Evolutionary conservation across 352 stramenopile species (phyloP).

Genomic region (Globisporangium lucens): DNA sequence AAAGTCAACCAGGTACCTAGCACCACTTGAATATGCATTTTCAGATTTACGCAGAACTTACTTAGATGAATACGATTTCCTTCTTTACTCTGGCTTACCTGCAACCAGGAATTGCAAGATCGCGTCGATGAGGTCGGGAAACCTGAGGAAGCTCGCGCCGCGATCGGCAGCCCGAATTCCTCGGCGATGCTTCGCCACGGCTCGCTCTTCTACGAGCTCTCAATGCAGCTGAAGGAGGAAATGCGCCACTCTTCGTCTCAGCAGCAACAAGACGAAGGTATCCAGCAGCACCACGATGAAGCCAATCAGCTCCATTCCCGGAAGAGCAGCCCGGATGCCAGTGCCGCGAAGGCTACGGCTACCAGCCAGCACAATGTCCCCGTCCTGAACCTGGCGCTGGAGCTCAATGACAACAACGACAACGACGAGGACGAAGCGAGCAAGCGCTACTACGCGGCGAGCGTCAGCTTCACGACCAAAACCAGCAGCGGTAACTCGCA

Average conservation of each 20-base stretch:
- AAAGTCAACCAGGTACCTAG: conserved; percentile 24
- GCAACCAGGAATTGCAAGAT: conserved; percentile 29
- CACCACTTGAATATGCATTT: neutral
- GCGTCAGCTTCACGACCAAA: conserved; percentile 4
- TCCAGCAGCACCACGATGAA: conserved; percentile 1
- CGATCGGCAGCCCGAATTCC: conserved; percentile 8
- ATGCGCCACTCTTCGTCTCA: conserved; percentile 7
- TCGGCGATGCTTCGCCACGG: conserved; percentile 23
- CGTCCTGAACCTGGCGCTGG: neutral
- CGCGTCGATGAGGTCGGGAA: conserved; percentile 7
- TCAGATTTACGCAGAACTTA: neutral
- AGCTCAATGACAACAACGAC: conserved; percentile 22
- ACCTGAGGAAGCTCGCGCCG: neutral
- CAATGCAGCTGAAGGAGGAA: conserved; percentile 32
- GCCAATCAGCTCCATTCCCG: neutral
- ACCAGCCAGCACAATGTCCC: neutral
- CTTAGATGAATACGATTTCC: neutral
- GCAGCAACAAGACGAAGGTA: neutral
- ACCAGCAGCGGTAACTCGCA: neutral
- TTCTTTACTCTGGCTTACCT: neutral
- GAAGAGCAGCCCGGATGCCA: neutral
- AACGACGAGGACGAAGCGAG: conserved; percentile 9
- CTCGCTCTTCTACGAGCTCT: conserved; percentile 49
- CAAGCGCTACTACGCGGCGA: conserved; percentile 5
- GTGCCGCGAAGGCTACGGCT: neutral